Conservation (phyloP, 768 basidiomycete species). For the Boletus rubroflammeus region DNA sequence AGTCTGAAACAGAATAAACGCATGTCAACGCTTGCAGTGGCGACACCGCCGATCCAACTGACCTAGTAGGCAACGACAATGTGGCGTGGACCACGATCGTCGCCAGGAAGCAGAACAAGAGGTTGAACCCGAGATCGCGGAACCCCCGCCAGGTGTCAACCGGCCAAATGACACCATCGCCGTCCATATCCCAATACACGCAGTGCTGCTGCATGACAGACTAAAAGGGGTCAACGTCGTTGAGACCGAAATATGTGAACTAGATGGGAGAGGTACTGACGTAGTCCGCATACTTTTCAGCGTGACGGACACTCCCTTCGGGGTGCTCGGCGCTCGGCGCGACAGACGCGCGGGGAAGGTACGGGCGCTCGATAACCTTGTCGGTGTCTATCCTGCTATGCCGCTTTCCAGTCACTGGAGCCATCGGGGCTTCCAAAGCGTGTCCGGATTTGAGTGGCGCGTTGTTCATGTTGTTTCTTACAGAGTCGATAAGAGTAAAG, state of each 20-base stretch:
- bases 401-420: conserved; percentile 22
- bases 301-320: conserved; percentile 17
- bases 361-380: conserved; percentile 23
- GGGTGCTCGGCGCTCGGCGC: conserved; percentile 27
- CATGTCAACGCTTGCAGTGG: background rate
- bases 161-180: conserved; percentile 45
- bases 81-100: conserved; percentile 33
- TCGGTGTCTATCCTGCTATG: conserved; percentile 26
- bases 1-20: conserved; percentile 7
- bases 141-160: conserved; percentile 41
- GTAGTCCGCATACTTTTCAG: conserved; percentile 17
- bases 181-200: conserved; percentile 39
- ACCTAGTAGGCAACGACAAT: conserved; percentile 37
- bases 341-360: conserved; percentile 27
- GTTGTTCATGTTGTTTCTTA: conserved; percentile 21
- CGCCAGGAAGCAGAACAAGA: conserved; percentile 35
- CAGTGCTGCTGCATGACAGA: conserved; percentile 42
- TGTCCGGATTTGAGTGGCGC: conserved; percentile 16
- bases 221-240: conserved; percentile 7
- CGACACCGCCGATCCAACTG: background rate
- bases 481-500: conserved; percentile 16
- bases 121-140: conserved; percentile 39
- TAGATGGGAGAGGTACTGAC: conserved; percentile 13
- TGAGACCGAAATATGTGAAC: background rate
- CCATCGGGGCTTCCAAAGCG: conserved; percentile 13